These are phyloP conservation scores for Blastomyces parvus DNA, from an alignment of 2,329 filamentous ascomycete genomes.

Conservation along the genomic window DNA sequence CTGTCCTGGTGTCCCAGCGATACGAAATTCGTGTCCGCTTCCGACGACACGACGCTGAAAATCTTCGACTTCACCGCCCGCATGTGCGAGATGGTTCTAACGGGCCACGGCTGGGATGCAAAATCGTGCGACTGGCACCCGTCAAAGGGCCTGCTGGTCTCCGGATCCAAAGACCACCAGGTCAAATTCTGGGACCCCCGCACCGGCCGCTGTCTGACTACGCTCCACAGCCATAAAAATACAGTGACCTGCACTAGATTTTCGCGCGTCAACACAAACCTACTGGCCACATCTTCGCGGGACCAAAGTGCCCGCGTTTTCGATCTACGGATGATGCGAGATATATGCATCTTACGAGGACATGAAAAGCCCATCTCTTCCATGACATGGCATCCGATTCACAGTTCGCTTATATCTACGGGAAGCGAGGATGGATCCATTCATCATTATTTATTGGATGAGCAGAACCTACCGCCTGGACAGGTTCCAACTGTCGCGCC, in stretches of 20 bases:
- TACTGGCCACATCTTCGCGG: slow-evolving; percentile 83
- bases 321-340: slow-evolving; percentile 95
- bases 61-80: slow-evolving; percentile 93
- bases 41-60: slow-evolving; percentile 85
- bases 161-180: slow-evolving; percentile 92
- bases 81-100: slow-evolving; percentile 69
- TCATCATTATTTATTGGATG: slow-evolving; percentile 90
- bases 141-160: slow-evolving; percentile 84
- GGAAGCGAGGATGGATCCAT: slow-evolving; percentile 84
- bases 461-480: slow-evolving; percentile 74
- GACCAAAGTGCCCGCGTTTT: slow-evolving; percentile 91
- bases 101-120: slow-evolving; percentile 95
- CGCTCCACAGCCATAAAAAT: slow-evolving; percentile 93
- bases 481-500: slow-evolving; percentile 64
- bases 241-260: slow-evolving; percentile 90
- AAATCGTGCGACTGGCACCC: slow-evolving; percentile 98
- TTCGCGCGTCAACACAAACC: slow-evolving; percentile 71
- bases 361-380: slow-evolving; percentile 96
- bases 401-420: slow-evolving; percentile 78
- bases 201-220: slow-evolving; percentile 79
- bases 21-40: slow-evolving; percentile 90
- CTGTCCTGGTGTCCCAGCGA: slow-evolving; percentile 90
- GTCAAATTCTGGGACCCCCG: slow-evolving; percentile 99
- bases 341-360: slow-evolving; percentile 84
- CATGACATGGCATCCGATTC: slow-evolving; percentile 85